Conservation (phyloP, 1,284 basidiomycete genomes). For the Sanghuangporus sanghuang region DNA sequence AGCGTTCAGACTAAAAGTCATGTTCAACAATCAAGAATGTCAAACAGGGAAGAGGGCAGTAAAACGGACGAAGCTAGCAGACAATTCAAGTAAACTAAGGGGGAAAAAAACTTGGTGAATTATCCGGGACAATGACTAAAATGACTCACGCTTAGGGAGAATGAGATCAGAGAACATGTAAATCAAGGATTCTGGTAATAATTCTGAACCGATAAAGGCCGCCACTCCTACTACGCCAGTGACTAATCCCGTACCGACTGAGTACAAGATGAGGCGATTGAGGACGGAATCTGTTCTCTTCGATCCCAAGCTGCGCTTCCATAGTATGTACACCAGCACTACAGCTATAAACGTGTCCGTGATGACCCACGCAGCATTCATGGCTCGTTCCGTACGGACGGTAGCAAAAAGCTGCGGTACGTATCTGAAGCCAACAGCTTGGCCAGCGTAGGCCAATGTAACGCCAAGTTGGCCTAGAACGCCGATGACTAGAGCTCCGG, state of each 20-base stretch:
- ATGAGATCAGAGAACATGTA: not conserved
- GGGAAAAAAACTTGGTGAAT: not conserved
- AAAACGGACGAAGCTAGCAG: not conserved
- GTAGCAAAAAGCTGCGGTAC: not conserved
- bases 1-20: no score
- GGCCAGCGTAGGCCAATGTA: not conserved
- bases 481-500: not conserved
- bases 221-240: not conserved
- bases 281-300: slow-evolving; percentile 10
- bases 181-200: not conserved
- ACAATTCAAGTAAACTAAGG: not conserved
- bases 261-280: slow-evolving; percentile 12
- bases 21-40: no score
- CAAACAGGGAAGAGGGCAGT: no score
- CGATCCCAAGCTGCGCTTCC: not conserved
- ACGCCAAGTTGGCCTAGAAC: not conserved
- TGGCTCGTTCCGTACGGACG: not conserved
- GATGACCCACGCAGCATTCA: not conserved
- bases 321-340: slow-evolving; percentile 2
- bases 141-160: not conserved
- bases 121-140: not conserved
- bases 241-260: slow-evolving; percentile 19
- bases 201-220: not conserved
- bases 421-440: not conserved
- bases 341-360: slow-evolving; percentile 13